Conservation (phyloP, 2,329 filamentous ascomycete genomes). For the Claviceps capensis region DNA sequence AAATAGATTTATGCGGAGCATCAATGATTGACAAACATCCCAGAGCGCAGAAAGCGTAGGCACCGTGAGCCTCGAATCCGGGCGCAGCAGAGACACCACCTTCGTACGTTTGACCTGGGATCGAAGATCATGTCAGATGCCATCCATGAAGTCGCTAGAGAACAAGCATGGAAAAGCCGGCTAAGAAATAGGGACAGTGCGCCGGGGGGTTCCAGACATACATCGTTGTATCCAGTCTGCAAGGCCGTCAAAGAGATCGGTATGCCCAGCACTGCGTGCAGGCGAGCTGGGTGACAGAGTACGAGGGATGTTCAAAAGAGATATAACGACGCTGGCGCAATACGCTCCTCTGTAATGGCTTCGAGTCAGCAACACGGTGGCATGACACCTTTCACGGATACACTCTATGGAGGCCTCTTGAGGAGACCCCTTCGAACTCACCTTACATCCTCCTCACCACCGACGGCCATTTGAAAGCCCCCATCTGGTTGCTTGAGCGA, state of each 20-base stretch:
- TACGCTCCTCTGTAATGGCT: slow-evolving; percentile 59
- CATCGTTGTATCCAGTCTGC: slow-evolving; percentile 71
- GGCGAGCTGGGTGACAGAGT: slow-evolving; percentile 62
- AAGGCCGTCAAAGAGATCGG: slow-evolving; percentile 55
- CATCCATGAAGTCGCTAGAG: slow-evolving; percentile 5
- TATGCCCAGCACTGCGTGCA: slow-evolving; percentile 46
- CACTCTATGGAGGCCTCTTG: neutral
- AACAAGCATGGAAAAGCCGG: slow-evolving; percentile 7
- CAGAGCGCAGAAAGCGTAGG: slow-evolving; percentile 89
- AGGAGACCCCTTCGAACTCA: slow-evolving; percentile 15
- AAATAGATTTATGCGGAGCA: slow-evolving; percentile 59
- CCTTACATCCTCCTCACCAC: slow-evolving; percentile 88
- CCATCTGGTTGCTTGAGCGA: slow-evolving; percentile 75
- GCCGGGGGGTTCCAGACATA: slow-evolving; percentile 28
- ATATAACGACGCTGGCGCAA: slow-evolving; percentile 75
- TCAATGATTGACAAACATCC: slow-evolving; percentile 80
- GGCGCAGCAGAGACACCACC: slow-evolving; percentile 82
- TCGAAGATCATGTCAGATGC: slow-evolving; percentile 3
- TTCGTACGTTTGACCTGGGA: slow-evolving; percentile 76
- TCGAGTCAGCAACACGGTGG: slow-evolving; percentile 5
- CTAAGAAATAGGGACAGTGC: slow-evolving; percentile 2
- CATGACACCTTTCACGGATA: slow-evolving; percentile 7
- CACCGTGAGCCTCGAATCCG: slow-evolving; percentile 84
- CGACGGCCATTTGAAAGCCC: slow-evolving; percentile 75
- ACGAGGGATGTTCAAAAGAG: slow-evolving; percentile 70